Base-by-base conservation (phyloP, 1,284 basidiomycete genomes). In the Ustilago vetiveriae region DNA sequence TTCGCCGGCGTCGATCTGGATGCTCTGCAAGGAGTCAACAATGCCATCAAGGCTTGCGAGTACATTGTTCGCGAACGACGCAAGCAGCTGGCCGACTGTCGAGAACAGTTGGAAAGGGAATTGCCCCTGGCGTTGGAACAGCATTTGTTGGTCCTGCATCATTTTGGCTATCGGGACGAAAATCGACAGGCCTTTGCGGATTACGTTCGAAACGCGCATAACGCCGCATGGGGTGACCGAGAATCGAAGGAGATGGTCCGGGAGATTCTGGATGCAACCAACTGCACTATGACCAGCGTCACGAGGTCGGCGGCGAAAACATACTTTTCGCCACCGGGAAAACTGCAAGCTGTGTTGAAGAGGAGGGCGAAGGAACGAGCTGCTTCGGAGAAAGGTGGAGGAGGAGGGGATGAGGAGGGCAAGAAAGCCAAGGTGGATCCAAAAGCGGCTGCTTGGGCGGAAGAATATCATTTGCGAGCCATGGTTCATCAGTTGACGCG, bases 21-120 rank as follows among this genome's bases (percentile, higher is more conserved):
- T 22, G 47, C 60, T 13, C 60, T 70, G 60, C 35, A 64, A 37
- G 67, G 67, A 29, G 67, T 70, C 44, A 65, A 65, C 60, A 70
- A 70, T 22, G 89, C 92, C 1, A 90, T 91, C 87, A 92, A 91
- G 78, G 92, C 92, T 4, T 97, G 93, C 82, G 91, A 95, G 73
- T 88, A 92, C 74, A 95, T 97, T 72, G 90, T 94, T 47, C 83
- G 87, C 55, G 91, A 92, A 71, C 90, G 93, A 43, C 86, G 86
- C 48, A 86, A 85, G 54, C 93, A 96, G 78, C 85, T 92, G 36
- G 86, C 89, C 19, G 88, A 89, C 40, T 95, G 92, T 82, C 89
- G 89, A 75, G 83, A 84, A 3, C 91, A 95, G 54, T 85, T 96
- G 19, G 84, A 88, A 44, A 82, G 84, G 45, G 88, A 88, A 36